Base-by-base conservation (phyloP, 805 yeast genomes). In the Cyberlindnera petersonii region DNA sequence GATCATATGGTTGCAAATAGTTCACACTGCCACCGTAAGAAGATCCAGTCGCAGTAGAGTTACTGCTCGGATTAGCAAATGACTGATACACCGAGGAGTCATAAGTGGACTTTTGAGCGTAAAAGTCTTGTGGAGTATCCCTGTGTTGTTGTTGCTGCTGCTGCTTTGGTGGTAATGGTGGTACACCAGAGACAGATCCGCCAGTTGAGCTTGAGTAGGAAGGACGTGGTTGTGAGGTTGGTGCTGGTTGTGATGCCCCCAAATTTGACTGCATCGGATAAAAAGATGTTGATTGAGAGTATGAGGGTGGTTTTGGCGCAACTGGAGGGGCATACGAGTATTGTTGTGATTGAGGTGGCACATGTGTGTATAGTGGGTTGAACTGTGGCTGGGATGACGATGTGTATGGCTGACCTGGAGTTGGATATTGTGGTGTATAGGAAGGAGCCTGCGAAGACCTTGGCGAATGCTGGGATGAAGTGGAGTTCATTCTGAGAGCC, bases 71-170 rank as follows among this genome's bases (percentile, higher is more conserved):
- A 21, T 27, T 23, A 34, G 33, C 42, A 24, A 23, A 40, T 7
- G 43, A 39, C 4, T 43, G 41, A 34, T 74, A 73, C 58, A 74
- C 50, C 26, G 16, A 24, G 4, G 35, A 67, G 58, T 73, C 71
- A 50, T 66, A 75, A 4, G 69, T 74, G 2, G 79, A 69, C 2
- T 79, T 77, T 5, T 68, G 71, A 31, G 64, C 64, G 46, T 74
- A 75, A 43, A 72, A 71, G 3, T 36, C 29, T n/a, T 38, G 43
- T 9, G 40, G 35, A 18, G 30, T 13, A 8, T 27, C 33, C 28
- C n/a, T n/a, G n/a, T n/a, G n/a, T n/a, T n/a, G n/a, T n/a, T n/a
- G n/a, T n/a, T n/a, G n/a, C n/a, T n/a, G n/a, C n/a, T n/a, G n/a
- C n/a, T 35, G 41, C 18, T 28, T 30, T 22, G 40, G 47, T 26